Evolutionary conservation across 2,329 filamentous ascomycete genomes (phyloP), one percentile per base, ranked within the genome.

Genomic region (Amauroascus verrucosus): DNA sequence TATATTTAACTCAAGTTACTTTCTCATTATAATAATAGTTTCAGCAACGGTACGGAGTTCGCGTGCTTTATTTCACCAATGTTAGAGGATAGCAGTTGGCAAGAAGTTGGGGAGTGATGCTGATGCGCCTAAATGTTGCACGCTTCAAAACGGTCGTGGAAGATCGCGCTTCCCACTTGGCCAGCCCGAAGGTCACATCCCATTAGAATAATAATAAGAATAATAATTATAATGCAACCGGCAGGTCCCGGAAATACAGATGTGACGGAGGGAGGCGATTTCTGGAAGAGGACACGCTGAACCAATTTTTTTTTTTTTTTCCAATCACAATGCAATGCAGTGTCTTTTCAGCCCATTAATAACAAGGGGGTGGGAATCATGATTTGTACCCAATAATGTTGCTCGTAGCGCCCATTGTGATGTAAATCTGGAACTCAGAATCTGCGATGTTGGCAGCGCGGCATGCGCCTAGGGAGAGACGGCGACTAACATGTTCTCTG

Each of bases 381-480:
- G 4, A 41, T 9, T 22, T n/a, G 24, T 41, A 11, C 28, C 48
- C 48, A 51, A 44, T 51, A n/a, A 44, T n/a, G 40, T 16, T 35
- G n/a, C 48, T 8, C 1, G 26, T 16, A 11, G 18, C 28, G 28
- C 26, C 16, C 48, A 51, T 44, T 4, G 13, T 8, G 16, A 2
- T 26, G 38, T 13, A 8, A 41, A 43, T 24, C 48, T 43, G 48
- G 48, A 43, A 50, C 48, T 18, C 2, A 13, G 20, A n/a, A n/a
- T n/a, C n/a, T n/a, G n/a, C n/a, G n/a, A n/a, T n/a, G n/a, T n/a
- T n/a, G n/a, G 30, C 3, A 50, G 37, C 48, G 48, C 48, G 37
- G 8, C 30, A 51, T 51, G 48, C 48, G 38, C 48, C 48, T 51
- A 44, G 24, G 18, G 28, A 32, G 38, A 35, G 48, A 33, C 38